Evolutionary conservation across 2,329 filamentous ascomycete species (phyloP).

Genomic region (Sclerotinia nivalis): DNA sequence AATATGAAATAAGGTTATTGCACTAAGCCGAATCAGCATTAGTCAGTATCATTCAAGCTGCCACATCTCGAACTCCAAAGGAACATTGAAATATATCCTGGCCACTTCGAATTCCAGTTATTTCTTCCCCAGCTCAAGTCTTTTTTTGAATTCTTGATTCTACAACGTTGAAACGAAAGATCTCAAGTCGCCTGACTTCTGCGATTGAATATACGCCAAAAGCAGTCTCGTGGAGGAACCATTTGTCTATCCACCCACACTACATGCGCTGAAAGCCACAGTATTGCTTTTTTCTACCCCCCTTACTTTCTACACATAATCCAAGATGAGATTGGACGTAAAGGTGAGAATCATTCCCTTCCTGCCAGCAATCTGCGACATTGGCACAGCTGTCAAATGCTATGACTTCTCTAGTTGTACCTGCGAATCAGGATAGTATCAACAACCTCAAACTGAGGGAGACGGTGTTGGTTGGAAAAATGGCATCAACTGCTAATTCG

Average conservation of each 20-base stretch:
- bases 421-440: conserved; percentile 16
- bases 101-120: background rate
- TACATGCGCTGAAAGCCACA: conserved; percentile 32
- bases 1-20: conserved; percentile 4
- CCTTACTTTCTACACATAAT: conserved; percentile 28
- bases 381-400: background rate
- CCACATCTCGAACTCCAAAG: conserved; percentile 24
- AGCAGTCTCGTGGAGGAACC: conserved; percentile 24
- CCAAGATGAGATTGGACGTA: conserved; percentile 59
- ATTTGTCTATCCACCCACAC: conserved; percentile 23
- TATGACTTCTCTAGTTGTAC: conserved; percentile 20
- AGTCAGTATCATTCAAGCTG: conserved; percentile 24
- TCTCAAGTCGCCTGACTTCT: background rate
- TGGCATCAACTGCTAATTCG: conserved; percentile 41
- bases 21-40: conserved; percentile 24
- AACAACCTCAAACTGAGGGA: conserved; percentile 33
- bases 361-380: conserved; percentile 10
- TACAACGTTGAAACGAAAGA: background rate
- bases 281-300: conserved; percentile 26
- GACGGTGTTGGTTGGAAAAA: conserved; percentile 29
- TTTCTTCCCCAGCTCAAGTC: background rate
- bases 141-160: background rate
- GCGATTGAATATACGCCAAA: background rate
- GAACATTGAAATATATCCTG: conserved; percentile 12
- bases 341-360: conserved; percentile 49